phyloP scores from a whole-genome alignment of 129 eudicot species.

The Calendula officinalis region DNA sequence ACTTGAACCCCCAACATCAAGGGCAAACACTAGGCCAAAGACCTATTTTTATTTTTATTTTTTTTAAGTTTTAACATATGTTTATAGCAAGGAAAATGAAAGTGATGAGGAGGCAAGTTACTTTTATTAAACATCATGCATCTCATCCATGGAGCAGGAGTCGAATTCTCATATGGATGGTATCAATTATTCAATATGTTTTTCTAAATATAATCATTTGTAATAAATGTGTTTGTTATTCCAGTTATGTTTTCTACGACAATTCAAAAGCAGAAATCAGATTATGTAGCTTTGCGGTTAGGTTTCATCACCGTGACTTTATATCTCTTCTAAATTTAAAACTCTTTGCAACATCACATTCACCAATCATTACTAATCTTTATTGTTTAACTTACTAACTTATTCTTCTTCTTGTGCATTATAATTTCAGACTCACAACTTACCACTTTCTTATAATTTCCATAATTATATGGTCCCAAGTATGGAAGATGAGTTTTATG shows the following conservation, averaged over 20 bases:
- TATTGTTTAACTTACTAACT: slow-evolving; percentile 8
- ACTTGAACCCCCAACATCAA: too few relatives aligned
- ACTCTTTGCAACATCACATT: not conserved
- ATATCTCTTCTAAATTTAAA: slow-evolving; percentile 4
- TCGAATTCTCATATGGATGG: slow-evolving; percentile 95
- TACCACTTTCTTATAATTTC: slow-evolving; percentile 86
- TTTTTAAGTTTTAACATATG: not conserved
- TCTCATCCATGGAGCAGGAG: slow-evolving; percentile 98
- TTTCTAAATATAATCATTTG: not conserved
- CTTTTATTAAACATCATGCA: slow-evolving; percentile 89
- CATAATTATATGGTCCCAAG: slow-evolving; percentile 95
- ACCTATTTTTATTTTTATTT: too few relatives aligned
- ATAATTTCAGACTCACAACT: slow-evolving; percentile 71
- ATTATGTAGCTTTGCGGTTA: slow-evolving; percentile 80
- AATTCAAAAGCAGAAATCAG: slow-evolving; percentile 79
- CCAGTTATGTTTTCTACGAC: slow-evolving; percentile 93
- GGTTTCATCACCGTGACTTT: slow-evolving; percentile 81
- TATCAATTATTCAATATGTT: slow-evolving; percentile 25
- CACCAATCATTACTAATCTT: not conserved
- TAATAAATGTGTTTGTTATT: slow-evolving; percentile 14
- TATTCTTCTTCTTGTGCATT: not conserved
- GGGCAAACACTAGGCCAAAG: too few relatives aligned
- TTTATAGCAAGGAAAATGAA: slow-evolving; percentile 56
- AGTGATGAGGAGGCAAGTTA: slow-evolving; percentile 89
- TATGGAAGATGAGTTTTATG: slow-evolving; percentile 98